These are phyloP conservation scores for Cercospora sp. DNA, from an alignment of 2,329 filamentous ascomycete genomes.

Conservation along the genomic window DNA sequence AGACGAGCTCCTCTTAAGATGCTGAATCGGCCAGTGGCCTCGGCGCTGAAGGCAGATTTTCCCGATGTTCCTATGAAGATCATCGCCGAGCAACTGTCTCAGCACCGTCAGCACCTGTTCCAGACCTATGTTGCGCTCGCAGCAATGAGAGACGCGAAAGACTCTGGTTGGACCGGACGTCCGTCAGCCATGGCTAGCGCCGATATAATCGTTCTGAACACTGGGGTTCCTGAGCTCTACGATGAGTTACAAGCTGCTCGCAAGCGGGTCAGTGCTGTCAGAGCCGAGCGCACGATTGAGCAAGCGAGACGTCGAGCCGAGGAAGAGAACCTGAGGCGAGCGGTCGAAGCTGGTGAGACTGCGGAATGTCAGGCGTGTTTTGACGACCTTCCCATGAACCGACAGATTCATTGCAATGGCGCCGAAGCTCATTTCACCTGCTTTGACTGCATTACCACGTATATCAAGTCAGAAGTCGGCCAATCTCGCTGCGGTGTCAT, in stretches of 20 bases:
- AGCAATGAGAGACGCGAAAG: slow-evolving; percentile 25
- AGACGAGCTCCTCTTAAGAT: slow-evolving; percentile 19
- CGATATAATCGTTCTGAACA: slow-evolving; percentile 30
- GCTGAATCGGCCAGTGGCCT: slow-evolving; percentile 25
- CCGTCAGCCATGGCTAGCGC: slow-evolving; percentile 24
- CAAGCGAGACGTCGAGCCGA: slow-evolving; percentile 35
- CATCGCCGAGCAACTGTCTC: slow-evolving; percentile 37
- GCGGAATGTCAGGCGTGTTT: slow-evolving; percentile 69
- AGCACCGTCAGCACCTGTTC: slow-evolving; percentile 40
- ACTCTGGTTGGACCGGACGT: slow-evolving; percentile 24
- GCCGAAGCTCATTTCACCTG: slow-evolving; percentile 67
- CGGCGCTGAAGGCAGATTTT: slow-evolving; percentile 46
- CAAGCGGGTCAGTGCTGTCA: slow-evolving; percentile 26
- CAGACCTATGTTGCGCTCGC: slow-evolving; percentile 42
- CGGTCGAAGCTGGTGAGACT: slow-evolving; percentile 50
- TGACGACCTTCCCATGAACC: slow-evolving; percentile 63
- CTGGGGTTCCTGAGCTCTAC: slow-evolving; percentile 27
- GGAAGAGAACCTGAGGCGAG: slow-evolving; percentile 38
- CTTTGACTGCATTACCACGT: slow-evolving; percentile 61
- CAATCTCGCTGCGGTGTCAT: slow-evolving; percentile 64
- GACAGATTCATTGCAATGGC: slow-evolving; percentile 67
- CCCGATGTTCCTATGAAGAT: slow-evolving; percentile 40
- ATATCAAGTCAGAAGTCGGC: slow-evolving; percentile 69
- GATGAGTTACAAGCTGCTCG: slow-evolving; percentile 41
- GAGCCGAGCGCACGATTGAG: slow-evolving; percentile 26